Evolutionary conservation across 2,329 filamentous ascomycete genomes (phyloP), one percentile per base, ranked within the genome.

Genomic region (Colletotrichum eleusines): DNA sequence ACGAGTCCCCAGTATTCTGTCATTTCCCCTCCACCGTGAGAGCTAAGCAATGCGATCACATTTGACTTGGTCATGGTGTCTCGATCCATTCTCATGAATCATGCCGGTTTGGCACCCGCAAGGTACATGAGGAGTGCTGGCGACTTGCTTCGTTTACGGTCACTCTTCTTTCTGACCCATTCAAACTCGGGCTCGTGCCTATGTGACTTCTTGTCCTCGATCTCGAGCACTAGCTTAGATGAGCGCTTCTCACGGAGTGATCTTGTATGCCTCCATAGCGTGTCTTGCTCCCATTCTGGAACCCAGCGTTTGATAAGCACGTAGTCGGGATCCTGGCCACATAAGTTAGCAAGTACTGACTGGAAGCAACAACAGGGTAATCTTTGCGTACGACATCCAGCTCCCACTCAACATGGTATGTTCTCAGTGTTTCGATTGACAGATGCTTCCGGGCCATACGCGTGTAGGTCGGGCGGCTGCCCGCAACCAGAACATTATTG

Each of bases 291-390:
- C 72, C 88, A 87, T 74, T 94, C 90, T 5, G 89, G 87, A 62
- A 94, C 89, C 89, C 89, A 93, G 66, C 89, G 86, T 80, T 92
- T 92, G 81, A 94, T 92, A 70, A 95, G 80, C 66, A 94, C 84
- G 75, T 89, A 94, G 57, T 92, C 89, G 23, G 88, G 86, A 76
- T 94, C 90, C 85, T 90, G 74, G 14, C 20, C 28, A 38, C 8
- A 38, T n/a, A 46, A 63, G 58, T 57, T 35, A 48, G 64, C 16
- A 48, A 33, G 16, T 55, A 28, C 23, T 31, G 26, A 16, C 18
- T n/a, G 33, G 31, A 40, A 35, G 20, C 26, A 63, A 58, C 28
- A 23, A 18, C 3, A 9, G 38, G 38, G 33, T 23, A 18, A 16
- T 44, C 23, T 58, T 23, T 26, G 78, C 86, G 80, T 80, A 90